Conservation (phyloP, 495 filamentous ascomycete species). For the Aspergillus steynii region DNA sequence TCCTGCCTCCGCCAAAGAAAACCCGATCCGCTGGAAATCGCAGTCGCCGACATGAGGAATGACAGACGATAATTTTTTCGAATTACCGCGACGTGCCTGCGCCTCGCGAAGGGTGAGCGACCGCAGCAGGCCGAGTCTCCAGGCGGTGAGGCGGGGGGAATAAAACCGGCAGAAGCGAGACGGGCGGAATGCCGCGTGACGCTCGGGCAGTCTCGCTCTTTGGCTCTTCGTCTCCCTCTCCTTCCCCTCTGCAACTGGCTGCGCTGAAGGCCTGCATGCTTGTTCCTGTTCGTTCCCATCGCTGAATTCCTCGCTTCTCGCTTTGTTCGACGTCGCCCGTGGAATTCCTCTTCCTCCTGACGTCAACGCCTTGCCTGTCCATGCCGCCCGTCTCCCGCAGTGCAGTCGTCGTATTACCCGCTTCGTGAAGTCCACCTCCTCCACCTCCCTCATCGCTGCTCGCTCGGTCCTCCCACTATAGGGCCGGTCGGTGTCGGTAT, state of each 20-base stretch:
- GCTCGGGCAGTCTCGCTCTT: conserved; percentile 27
- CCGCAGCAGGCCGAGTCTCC: neutral
- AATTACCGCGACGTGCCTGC: neutral
- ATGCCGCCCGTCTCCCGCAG: conserved; percentile 38
- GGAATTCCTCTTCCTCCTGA: conserved; percentile 5
- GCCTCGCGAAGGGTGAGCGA: neutral
- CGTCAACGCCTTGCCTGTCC: conserved; percentile 18
- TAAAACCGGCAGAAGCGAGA: conserved; percentile 20
- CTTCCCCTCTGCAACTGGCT: conserved; percentile 9
- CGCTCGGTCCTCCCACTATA: conserved; percentile 11
- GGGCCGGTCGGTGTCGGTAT: conserved; percentile 21
- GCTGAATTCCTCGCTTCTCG: neutral
- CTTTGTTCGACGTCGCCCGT: conserved; percentile 10
- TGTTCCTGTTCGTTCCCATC: conserved; percentile 5
- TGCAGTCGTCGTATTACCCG: conserved; percentile 39
- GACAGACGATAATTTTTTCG: neutral
- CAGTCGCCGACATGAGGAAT: neutral
- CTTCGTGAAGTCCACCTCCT: conserved; percentile 39
- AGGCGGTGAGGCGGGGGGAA: conserved; percentile 32
- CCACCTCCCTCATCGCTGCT: conserved; percentile 28
- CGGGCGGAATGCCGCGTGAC: conserved; percentile 23
- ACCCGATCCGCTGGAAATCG: neutral
- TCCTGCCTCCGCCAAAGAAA: neutral
- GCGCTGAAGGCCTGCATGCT: conserved; percentile 1
- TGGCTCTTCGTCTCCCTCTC: conserved; percentile 18